Evolutionary conservation across 2,329 filamentous ascomycete genomes (phyloP).

Genomic region (Aspergillus texensis): DNA sequence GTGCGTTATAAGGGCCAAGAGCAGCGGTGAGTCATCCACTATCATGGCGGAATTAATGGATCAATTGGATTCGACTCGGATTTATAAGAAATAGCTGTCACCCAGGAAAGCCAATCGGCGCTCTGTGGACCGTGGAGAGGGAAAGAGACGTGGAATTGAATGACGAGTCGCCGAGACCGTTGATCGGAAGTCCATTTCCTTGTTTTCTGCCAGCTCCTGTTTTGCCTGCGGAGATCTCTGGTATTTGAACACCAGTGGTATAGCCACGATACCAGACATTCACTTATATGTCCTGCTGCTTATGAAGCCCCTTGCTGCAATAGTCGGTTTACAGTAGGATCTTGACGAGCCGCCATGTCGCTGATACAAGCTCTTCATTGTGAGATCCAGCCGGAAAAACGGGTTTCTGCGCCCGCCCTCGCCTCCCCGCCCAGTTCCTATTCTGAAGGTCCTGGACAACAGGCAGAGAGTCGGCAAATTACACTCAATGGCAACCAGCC

Average conservation of each 20-base stretch:
- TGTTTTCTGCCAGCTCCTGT: not conserved
- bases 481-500: not conserved
- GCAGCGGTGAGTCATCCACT: not conserved
- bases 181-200: not conserved
- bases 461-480: not conserved
- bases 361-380: slow-evolving; percentile 2
- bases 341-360: not conserved
- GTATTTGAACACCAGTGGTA: not conserved
- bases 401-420: not conserved
- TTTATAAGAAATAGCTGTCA: not conserved
- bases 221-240: not conserved
- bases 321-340: not conserved
- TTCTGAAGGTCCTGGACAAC: not conserved
- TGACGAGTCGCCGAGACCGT: not conserved
- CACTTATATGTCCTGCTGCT: not conserved
- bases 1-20: too few relatives aligned
- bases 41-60: not conserved
- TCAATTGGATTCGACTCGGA: not conserved
- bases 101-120: not conserved
- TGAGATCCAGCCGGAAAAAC: not conserved
- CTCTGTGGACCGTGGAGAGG: not conserved
- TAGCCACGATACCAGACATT: not conserved
- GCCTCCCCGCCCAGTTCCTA: not conserved
- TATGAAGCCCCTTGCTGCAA: not conserved
- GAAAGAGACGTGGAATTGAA: not conserved